Conservation (phyloP, 2,329 filamentous ascomycete genomes). For the Colletotrichum tofieldiae region DNA sequence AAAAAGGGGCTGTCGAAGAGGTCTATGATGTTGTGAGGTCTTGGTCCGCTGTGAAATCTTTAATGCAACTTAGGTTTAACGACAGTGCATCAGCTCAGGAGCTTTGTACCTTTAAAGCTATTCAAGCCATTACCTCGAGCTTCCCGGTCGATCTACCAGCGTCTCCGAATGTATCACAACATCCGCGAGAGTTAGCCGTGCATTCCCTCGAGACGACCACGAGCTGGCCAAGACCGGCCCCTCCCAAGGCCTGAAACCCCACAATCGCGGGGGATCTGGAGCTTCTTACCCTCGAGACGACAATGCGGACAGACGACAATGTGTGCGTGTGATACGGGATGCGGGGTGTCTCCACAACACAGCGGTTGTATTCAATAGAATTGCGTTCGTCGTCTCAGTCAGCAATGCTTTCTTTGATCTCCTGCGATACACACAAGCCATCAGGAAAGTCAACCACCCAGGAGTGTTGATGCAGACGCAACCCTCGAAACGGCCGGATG, state of each 20-base stretch:
- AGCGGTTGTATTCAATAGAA: not conserved
- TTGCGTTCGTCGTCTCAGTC: not conserved
- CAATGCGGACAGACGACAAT: not conserved
- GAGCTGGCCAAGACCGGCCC: not conserved
- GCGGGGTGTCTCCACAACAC: constrained; percentile 34
- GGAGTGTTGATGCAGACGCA: not conserved
- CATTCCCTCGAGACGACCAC: constrained; percentile 28
- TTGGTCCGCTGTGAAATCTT: not conserved
- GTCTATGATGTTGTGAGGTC: not conserved
- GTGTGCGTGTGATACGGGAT: constrained; percentile 18
- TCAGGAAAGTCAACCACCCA: too few relatives aligned
- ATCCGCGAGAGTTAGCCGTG: not conserved
- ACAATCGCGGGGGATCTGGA: constrained; percentile 35
- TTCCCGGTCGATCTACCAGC: not conserved
- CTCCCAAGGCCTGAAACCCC: not conserved
- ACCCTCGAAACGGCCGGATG: not conserved
- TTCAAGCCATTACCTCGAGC: not conserved
- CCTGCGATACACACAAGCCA: too few relatives aligned
- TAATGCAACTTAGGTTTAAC: too few relatives aligned
- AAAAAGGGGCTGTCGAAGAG: not conserved
- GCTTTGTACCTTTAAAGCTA: constrained; percentile 9
- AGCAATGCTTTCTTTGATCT: not conserved
- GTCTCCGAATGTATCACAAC: not conserved
- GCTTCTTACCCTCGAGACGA: constrained; percentile 35
- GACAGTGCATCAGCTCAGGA: not conserved